Conservation (phyloP, 257 asterid species). For the Haberlea rhodopensis region DNA sequence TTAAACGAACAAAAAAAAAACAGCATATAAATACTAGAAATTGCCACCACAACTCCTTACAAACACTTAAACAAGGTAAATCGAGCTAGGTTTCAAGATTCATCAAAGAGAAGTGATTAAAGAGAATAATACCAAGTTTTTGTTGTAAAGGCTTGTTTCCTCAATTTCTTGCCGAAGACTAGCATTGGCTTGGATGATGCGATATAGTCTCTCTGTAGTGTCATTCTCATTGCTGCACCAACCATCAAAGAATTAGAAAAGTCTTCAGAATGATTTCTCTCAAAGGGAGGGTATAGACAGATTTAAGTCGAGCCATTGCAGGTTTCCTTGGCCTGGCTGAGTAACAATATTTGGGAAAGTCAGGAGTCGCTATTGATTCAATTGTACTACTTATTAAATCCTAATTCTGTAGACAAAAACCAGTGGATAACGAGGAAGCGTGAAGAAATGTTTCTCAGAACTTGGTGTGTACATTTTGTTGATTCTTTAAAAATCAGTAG, state of each 20-base stretch:
- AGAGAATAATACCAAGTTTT: slow-evolving; percentile 44
- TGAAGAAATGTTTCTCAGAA: slow-evolving; percentile 11
- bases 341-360: background rate
- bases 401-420: slow-evolving; percentile 21
- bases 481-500: background rate
- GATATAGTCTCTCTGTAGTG: slow-evolving; percentile 67
- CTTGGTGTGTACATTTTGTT: background rate
- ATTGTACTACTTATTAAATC: background rate
- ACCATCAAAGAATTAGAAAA: slow-evolving; percentile 17
- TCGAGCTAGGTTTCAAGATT: slow-evolving; percentile 1
- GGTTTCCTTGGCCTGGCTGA: slow-evolving; percentile 8
- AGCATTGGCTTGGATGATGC: slow-evolving; percentile 74
- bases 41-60: background rate
- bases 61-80: background rate
- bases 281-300: background rate
- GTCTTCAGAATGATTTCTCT: background rate
- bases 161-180: slow-evolving; percentile 53
- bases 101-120: slow-evolving; percentile 12
- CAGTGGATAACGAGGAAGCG: slow-evolving; percentile 4
- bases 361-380: background rate
- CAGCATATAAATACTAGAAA: background rate
- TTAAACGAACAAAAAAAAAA: slow-evolving; percentile 9
- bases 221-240: slow-evolving; percentile 94
- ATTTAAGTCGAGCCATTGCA: background rate
- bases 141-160: slow-evolving; percentile 39